A percentile compares a stretch with the other conserved stretches of the same genome.
Conservation (phyloP, 2,329 filamentous ascomycete genomes). For the Xylaria sp. region DNA sequence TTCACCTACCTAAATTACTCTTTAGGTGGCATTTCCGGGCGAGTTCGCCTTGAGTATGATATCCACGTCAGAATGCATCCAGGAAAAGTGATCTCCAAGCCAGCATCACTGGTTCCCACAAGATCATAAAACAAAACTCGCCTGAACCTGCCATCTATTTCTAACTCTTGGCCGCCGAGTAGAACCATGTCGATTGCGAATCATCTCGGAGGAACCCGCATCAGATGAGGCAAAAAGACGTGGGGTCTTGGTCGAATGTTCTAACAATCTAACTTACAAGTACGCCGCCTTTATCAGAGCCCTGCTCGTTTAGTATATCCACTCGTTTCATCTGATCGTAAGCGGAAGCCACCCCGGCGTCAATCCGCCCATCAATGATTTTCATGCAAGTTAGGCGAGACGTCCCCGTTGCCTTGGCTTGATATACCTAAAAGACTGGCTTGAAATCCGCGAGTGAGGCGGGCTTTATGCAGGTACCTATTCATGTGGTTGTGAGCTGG, state of each 20-base stretch:
- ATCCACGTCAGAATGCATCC: background rate
- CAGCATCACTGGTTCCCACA: background rate
- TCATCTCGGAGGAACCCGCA: conserved; percentile 17
- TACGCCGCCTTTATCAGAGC: background rate
- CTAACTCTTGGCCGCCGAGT: background rate
- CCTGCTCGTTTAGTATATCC: conserved; percentile 18
- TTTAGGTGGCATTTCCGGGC: background rate
- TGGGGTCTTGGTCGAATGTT: conserved; percentile 2
- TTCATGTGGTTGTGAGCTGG: conserved; percentile 6
- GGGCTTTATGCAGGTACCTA: background rate
- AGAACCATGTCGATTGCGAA: conserved; percentile 15
- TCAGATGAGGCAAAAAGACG: conserved; percentile 5
- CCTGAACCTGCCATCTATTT: conserved; percentile 1
- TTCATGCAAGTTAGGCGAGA: conserved; percentile 12
- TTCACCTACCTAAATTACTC: background rate
- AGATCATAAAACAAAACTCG: background rate
- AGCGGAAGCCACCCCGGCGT: conserved; percentile 34
- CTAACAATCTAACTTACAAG: background rate
- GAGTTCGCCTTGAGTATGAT: background rate
- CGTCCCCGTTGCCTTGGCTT: background rate
- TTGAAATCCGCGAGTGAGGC: no score
- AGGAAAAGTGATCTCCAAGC: background rate
- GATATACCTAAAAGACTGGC: background rate
- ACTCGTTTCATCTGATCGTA: conserved; percentile 33
- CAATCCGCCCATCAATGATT: conserved; percentile 26